Percentiles rank a stretch among this genome's conserved stretches.
Conservation (phyloP, 106 monocot species). For the Dioscorea dumetorum region DNA sequence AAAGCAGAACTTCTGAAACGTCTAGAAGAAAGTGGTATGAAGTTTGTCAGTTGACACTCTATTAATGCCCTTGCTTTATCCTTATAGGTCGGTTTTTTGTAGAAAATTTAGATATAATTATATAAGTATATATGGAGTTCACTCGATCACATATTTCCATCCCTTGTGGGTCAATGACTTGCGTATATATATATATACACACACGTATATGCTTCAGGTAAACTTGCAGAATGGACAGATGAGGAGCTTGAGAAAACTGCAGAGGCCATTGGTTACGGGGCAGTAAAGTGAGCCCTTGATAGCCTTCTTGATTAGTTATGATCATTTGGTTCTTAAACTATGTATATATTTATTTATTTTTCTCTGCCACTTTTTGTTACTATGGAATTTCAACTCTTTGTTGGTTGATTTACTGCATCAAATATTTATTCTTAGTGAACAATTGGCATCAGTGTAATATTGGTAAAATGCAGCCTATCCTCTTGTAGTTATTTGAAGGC, state of each 20-base stretch:
- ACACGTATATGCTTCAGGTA: slow-evolving; percentile 42
- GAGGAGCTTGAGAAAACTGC: slow-evolving; percentile 77
- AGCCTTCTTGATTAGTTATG: too few relatives aligned
- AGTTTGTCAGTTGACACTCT: too few relatives aligned
- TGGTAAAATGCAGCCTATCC: too few relatives aligned
- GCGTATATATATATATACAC: neutral
- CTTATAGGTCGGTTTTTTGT: neutral
- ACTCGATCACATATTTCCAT: too few relatives aligned
- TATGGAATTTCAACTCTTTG: too few relatives aligned
- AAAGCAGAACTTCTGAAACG: slow-evolving; percentile 68
- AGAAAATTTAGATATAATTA: neutral
- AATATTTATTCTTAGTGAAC: too few relatives aligned
- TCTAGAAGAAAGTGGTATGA: slow-evolving; percentile 69
- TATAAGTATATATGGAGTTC: neutral
- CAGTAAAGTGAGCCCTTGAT: slow-evolving; percentile 67
- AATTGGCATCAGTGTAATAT: too few relatives aligned
- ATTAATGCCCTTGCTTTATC: neutral
- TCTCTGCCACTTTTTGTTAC: neutral
- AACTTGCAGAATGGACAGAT: slow-evolving; percentile 77
- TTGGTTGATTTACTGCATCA: too few relatives aligned
- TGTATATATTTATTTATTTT: neutral
- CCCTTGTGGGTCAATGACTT: neutral
- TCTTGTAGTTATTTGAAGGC: too few relatives aligned
- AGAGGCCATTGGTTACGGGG: slow-evolving; percentile 93
- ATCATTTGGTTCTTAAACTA: neutral